Evolutionary conservation across 1,284 basidiomycete species (phyloP).

Genomic region (Jaminaea rosea): DNA sequence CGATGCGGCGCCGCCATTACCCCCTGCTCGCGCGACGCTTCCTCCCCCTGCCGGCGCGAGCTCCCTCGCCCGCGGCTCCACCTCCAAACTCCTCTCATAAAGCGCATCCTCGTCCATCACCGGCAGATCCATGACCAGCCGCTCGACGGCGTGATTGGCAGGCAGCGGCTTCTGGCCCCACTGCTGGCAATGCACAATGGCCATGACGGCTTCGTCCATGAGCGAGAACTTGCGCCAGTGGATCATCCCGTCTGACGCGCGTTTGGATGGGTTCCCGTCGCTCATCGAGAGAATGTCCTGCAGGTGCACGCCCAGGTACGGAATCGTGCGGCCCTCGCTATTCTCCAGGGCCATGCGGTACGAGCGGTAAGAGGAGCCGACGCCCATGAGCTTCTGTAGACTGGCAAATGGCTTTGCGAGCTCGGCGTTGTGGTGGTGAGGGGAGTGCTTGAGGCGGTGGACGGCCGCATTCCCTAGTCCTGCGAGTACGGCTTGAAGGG

Average conservation of each 20-base stretch:
- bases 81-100: constrained; percentile 23
- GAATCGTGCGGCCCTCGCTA: constrained; percentile 30
- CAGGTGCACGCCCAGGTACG: constrained; percentile 38
- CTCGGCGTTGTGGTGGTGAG: too few species aligned
- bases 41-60: too few species aligned
- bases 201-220: constrained; percentile 40
- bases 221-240: constrained; percentile 40
- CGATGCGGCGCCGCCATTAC: too few species aligned
- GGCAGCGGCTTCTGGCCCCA: constrained; percentile 15
- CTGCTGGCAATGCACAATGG: constrained; percentile 31
- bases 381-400: constrained; percentile 29
- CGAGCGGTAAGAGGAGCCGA: constrained; percentile 28
- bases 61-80: constrained; percentile 31
- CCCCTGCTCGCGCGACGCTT: too few species aligned
- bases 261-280: constrained; percentile 33
- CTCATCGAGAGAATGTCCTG: constrained; percentile 39
- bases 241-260: constrained; percentile 24
- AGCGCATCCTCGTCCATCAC: constrained; percentile 34
- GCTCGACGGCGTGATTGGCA: constrained; percentile 14
- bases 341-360: constrained; percentile 38
- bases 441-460: constrained; percentile 32
- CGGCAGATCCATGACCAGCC: constrained; percentile 26
- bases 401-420: constrained; percentile 31
- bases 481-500: constrained; percentile 33
- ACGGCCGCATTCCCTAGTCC: constrained; percentile 32